A percentile compares a stretch with the other conserved stretches of the same genome.
Evolutionary conservation across 2,329 filamentous ascomycete genomes (phyloP).

Genomic region (Trichoderma brevicompactum): DNA sequence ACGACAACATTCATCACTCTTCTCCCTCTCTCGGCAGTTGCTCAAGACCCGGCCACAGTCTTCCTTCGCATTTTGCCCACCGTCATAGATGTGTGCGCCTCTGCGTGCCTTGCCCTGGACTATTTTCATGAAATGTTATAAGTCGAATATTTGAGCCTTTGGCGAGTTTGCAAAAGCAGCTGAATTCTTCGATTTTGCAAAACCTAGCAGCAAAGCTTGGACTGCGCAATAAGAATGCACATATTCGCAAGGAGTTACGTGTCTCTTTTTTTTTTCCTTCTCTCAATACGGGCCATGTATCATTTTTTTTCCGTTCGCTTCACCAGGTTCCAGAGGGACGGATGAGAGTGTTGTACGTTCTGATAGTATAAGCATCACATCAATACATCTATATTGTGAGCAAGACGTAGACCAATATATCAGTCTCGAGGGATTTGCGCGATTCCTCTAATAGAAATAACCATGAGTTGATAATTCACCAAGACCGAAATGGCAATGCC

Average conservation of each 20-base stretch:
- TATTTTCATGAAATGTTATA: constrained; percentile 49
- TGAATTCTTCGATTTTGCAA: neutral
- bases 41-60: constrained; percentile 24
- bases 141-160: neutral
- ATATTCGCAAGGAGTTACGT: constrained; percentile 55
- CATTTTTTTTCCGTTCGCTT: too few species aligned
- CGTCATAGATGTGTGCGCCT: constrained; percentile 23
- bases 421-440: too few species aligned
- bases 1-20: constrained; percentile 9
- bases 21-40: neutral
- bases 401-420: too few species aligned
- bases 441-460: too few species aligned
- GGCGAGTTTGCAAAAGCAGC: neutral
- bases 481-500: too few species aligned
- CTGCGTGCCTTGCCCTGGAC: constrained; percentile 17
- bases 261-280: neutral
- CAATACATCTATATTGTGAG: too few species aligned
- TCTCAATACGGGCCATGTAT: too few species aligned
- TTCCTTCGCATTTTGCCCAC: constrained; percentile 24
- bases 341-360: too few species aligned
- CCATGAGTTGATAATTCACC: too few species aligned
- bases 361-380: too few species aligned
- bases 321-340: too few species aligned
- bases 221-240: constrained; percentile 59
- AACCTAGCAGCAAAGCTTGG: neutral